phyloP scores from a whole-genome alignment of 106 monocot genomes.

The Phalaenopsis equestris region DNA sequence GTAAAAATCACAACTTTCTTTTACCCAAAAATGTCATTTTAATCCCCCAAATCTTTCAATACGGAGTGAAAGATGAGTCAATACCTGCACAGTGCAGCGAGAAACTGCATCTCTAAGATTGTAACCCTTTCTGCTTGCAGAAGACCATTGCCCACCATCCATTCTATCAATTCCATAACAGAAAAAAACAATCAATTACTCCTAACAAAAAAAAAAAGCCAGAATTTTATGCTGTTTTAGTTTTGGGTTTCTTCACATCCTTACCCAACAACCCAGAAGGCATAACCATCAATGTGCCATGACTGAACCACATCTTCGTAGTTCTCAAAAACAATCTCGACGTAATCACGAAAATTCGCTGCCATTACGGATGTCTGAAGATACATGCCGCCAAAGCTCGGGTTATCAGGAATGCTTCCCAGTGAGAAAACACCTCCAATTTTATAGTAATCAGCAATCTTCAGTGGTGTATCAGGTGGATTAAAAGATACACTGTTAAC shows the following conservation, averaged over 20 bases:
- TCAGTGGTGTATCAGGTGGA: conserved; percentile 51
- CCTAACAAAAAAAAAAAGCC: not conserved
- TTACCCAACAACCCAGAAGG: conserved; percentile 67
- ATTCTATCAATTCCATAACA: conserved; percentile 19
- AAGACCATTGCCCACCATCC: conserved; percentile 43
- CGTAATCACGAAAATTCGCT: conserved; percentile 47
- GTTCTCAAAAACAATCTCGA: conserved; percentile 65
- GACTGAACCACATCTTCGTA: conserved; percentile 46
- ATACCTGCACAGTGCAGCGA: conserved; percentile 40
- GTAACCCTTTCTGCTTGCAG: conserved; percentile 30
- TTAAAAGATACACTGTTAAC: conserved; percentile 60
- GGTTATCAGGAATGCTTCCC: conserved; percentile 52
- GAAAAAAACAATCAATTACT: not conserved
- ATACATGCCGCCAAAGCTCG: conserved; percentile 36
- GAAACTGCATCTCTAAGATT: conserved; percentile 36
- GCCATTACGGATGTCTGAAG: conserved; percentile 59
- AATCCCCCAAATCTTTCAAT: no score
- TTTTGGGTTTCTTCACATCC: not conserved
- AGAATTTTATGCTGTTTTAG: not conserved
- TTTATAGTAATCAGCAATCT: conserved; percentile 53
- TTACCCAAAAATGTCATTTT: no score
- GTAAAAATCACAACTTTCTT: not conserved
- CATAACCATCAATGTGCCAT: conserved; percentile 63
- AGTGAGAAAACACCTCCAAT: conserved; percentile 44
- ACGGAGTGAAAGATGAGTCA: not conserved